These are phyloP conservation scores for Fusarium albosuccineum DNA, from an alignment of 2,329 filamentous ascomycete genomes.

Conservation along the genomic window DNA sequence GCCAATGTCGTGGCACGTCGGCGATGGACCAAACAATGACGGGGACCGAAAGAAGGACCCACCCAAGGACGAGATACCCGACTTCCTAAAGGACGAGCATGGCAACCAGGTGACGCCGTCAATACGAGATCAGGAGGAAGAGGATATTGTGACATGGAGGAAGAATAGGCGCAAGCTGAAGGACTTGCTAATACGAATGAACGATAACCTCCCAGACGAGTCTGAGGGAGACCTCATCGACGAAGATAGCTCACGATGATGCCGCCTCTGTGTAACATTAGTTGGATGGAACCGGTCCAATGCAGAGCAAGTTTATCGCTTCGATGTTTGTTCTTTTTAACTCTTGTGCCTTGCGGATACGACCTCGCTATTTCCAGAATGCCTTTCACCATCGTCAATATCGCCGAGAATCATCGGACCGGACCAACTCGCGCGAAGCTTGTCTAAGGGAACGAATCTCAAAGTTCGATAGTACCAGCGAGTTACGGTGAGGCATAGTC, in stretches of 20 bases:
- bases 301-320: slow-evolving; percentile 9
- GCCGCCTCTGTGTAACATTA: background rate
- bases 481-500: background rate
- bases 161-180: slow-evolving; percentile 60
- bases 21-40: slow-evolving; percentile 67
- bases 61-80: slow-evolving; percentile 54
- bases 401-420: too few species aligned
- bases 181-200: slow-evolving; percentile 57
- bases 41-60: slow-evolving; percentile 36
- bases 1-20: slow-evolving; percentile 68
- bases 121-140: slow-evolving; percentile 63
- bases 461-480: too few species aligned
- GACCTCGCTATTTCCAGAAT: background rate
- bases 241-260: slow-evolving; percentile 14
- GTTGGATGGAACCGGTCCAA: background rate
- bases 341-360: background rate
- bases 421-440: too few species aligned
- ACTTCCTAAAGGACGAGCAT: slow-evolving; percentile 64
- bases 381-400: background rate
- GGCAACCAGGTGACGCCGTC: slow-evolving; percentile 72
- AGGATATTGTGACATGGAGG: slow-evolving; percentile 61
- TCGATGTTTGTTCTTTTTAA: background rate
- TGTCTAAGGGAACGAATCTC: too few species aligned
- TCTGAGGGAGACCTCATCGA: slow-evolving; percentile 50
- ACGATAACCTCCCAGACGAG: slow-evolving; percentile 62